A percentile compares a stretch with the other conserved stretches of the same genome.
Conservation (phyloP, 768 basidiomycete species). For the Serendipita sp. region DNA sequence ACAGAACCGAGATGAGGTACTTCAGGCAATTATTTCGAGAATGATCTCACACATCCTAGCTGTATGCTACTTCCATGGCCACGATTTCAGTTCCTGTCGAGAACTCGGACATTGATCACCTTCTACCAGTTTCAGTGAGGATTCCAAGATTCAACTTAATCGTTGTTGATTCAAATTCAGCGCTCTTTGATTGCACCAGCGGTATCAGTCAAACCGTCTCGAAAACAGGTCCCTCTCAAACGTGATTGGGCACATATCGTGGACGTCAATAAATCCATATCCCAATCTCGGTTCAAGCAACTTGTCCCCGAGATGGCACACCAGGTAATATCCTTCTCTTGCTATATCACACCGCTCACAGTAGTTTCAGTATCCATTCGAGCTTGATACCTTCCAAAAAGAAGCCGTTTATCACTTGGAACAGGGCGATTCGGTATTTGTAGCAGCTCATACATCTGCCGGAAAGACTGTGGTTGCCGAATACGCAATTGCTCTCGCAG, state of each 20-base stretch:
- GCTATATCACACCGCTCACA: background rate
- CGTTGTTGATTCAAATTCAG: background rate
- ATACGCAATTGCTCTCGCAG: conserved; percentile 92
- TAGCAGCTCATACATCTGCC: conserved; percentile 99
- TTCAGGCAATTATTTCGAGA: background rate
- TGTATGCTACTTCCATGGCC: background rate
- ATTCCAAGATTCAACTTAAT: background rate
- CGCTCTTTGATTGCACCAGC: background rate
- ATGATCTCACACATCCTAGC: background rate
- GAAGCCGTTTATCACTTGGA: conserved; percentile 97
- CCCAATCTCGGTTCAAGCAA: conserved; percentile 55
- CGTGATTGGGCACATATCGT: conserved; percentile 98
- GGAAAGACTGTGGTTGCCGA: conserved; percentile 99
- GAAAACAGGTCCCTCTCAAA: conserved; percentile 31
- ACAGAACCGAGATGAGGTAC: background rate
- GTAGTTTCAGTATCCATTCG: conserved; percentile 79
- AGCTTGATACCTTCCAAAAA: conserved; percentile 96
- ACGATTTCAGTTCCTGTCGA: background rate
- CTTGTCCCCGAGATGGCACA: conserved; percentile 95
- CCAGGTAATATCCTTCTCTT: conserved; percentile 33
- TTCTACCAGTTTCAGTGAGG: conserved; percentile 39
- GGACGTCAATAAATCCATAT: conserved; percentile 77
- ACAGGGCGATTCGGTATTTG: conserved; percentile 93
- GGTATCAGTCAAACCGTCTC: background rate
- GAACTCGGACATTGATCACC: conserved; percentile 50